Conservation (phyloP, 192 early-diverging fungal species). For the Jimgerdemannia flammicorona region DNA sequence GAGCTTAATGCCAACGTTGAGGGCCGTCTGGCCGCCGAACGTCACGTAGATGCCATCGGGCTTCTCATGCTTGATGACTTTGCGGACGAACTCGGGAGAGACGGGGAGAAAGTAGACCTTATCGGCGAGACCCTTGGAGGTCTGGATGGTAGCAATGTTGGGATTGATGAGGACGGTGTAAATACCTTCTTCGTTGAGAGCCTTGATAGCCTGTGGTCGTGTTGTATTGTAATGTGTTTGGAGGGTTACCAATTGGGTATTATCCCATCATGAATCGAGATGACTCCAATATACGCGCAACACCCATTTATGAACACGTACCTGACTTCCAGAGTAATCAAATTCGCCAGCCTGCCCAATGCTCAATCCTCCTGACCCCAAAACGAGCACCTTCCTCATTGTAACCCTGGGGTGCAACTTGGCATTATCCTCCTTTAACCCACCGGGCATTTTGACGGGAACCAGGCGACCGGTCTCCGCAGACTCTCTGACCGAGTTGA, state of each 20-base stretch:
- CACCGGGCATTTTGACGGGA: constrained; percentile 68
- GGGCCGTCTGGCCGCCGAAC: constrained; percentile 98
- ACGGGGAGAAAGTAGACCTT: constrained; percentile 98
- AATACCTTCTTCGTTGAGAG: constrained; percentile 94
- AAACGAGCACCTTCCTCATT: constrained; percentile 90
- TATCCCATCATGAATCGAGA: no score
- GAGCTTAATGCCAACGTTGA: constrained; percentile 93
- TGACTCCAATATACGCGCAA: no score
- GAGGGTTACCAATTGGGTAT: no score
- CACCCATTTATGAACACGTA: constrained; percentile 1
- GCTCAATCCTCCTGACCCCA: constrained; percentile 95
- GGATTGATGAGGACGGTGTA: constrained; percentile 98
- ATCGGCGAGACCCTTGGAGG: constrained; percentile 94
- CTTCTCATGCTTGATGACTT: constrained; percentile 92
- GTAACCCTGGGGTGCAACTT: constrained; percentile 48
- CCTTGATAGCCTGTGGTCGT: constrained; percentile 88
- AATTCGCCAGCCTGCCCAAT: constrained; percentile 99
- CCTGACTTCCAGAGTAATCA: constrained; percentile 93
- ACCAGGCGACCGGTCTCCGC: constrained; percentile 63
- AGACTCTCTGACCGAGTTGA: constrained; percentile 71
- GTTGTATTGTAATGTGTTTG: no score
- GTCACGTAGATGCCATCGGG: constrained; percentile 99
- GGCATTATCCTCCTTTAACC: constrained; percentile 37
- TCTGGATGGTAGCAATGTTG: constrained; percentile 99
- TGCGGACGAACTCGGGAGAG: constrained; percentile 90